phyloP scores from a whole-genome alignment of 2,329 filamentous ascomycete genomes.

The Thielaviopsis ethacetica region DNA sequence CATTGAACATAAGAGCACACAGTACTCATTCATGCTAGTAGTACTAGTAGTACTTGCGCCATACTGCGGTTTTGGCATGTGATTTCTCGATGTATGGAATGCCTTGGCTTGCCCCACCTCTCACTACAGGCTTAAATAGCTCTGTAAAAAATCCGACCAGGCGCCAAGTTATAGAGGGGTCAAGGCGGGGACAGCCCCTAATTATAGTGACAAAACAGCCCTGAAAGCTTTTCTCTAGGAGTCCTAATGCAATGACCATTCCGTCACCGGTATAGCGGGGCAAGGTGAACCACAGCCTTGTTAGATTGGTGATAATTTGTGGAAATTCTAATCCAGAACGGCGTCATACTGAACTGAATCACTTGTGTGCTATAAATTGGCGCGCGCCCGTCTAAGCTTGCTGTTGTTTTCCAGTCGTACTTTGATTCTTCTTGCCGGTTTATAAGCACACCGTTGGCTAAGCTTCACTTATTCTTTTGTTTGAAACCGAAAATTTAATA shows the following conservation, averaged over 20 bases:
- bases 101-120: not conserved
- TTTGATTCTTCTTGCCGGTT: not conserved
- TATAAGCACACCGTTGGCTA: not conserved
- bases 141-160: not conserved
- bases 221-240: not conserved
- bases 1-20: not conserved
- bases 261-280: not conserved
- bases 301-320: not conserved
- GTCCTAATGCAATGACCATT: not conserved
- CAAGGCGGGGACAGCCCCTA: not conserved
- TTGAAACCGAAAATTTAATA: constrained; percentile 13
- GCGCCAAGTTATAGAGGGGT: not conserved
- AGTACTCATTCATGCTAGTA: too few species aligned
- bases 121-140: too few species aligned
- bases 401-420: not conserved
- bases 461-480: not conserved
- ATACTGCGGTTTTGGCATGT: not conserved
- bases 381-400: not conserved
- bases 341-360: not conserved
- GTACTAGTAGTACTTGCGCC: not conserved
- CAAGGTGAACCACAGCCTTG: not conserved
- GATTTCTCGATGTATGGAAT: not conserved
- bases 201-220: not conserved
- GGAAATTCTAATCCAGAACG: not conserved
- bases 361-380: too few species aligned